Base-by-base conservation (phyloP, 192 early-diverging fungal species). In the Coemansia sp. region DNA sequence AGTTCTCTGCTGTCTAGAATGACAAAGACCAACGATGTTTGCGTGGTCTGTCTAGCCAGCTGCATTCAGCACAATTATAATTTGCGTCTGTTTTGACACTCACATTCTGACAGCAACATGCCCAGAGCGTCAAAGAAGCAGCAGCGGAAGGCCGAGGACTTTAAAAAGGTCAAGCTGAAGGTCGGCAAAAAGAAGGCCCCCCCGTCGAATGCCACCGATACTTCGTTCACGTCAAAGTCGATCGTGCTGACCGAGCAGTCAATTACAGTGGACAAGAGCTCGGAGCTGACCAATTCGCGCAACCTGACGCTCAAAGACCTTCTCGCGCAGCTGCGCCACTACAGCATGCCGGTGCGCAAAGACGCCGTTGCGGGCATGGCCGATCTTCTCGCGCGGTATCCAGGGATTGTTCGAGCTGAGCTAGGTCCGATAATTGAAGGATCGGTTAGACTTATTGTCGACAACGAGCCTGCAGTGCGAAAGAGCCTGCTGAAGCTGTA, bases 81-180 rank as follows among this genome's bases (percentile, higher is more conserved):
- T n/a, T n/a, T n/a, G n/a, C n/a, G n/a, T 39, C 18, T 35, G 17
- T 27, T 11, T 25, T 11, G 11, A 19, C 25, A 5, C 8, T n/a
- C 0, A 43, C 27, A 29, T 27, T 17, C n/a, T n/a, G n/a, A 36
- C 39, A 13, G 9, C 26, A 41, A 15, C 47, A 84, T 84, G 82
- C 82, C 82, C 7, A 80, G 77, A 63, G 60, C 81, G n/a, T 80
- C 75, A 35, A 84, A 85, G 38, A 83, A 84, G 63, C 86, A 86
- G 60, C 81, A 85, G 68, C 70, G 77, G 11, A 91, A 91, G 72
- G 80, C 82, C 42, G 84, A 88, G 46, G 89, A 91, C 70, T 89
- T 89, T 66, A 85, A 78, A 83, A 95, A 95, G 87, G 81, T 86
- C 54, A 91, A 91, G 70, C 83, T 95, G 11, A 95, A 95, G 72